Conservation (phyloP, 495 filamentous ascomycete genomes). For the Annulohypoxylon maeteangense region DNA sequence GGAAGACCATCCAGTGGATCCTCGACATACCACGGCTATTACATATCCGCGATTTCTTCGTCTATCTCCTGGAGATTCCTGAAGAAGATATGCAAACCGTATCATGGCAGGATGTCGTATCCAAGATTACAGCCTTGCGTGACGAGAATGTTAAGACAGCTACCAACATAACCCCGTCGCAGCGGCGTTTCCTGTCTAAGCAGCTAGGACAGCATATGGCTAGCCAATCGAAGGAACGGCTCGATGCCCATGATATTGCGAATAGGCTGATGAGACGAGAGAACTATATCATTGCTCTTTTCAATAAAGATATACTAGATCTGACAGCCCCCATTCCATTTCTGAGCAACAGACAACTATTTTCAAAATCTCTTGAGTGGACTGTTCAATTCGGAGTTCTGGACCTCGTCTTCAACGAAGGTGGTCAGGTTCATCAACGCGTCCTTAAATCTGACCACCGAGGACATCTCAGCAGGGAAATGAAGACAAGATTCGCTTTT, state of each 20-base stretch:
- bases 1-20: constrained; percentile 77
- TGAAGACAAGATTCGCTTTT: constrained; percentile 81
- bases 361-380: constrained; percentile 86
- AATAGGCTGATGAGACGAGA: constrained; percentile 96
- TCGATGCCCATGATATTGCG: constrained; percentile 97
- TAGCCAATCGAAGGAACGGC: constrained; percentile 90
- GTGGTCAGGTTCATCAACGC: constrained; percentile 81
- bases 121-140: constrained; percentile 84
- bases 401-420: constrained; percentile 92
- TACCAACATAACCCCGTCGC: constrained; percentile 61
- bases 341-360: constrained; percentile 77
- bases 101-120: constrained; percentile 94
- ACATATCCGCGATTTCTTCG: constrained; percentile 89
- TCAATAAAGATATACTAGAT: constrained; percentile 96
- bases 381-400: constrained; percentile 87
- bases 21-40: constrained; percentile 78
- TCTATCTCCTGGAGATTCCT: constrained; percentile 83
- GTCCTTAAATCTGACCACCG: constrained; percentile 87
- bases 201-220: constrained; percentile 57
- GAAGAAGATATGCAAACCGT: constrained; percentile 96
- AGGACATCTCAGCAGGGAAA: constrained; percentile 75
- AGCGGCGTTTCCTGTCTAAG: constrained; percentile 69
- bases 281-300: constrained; percentile 94
- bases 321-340: constrained; percentile 88
- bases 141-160: constrained; percentile 89